These are phyloP conservation scores for Ascochyta lentis DNA, from an alignment of 2,329 filamentous ascomycete species.

Conservation along the genomic window DNA sequence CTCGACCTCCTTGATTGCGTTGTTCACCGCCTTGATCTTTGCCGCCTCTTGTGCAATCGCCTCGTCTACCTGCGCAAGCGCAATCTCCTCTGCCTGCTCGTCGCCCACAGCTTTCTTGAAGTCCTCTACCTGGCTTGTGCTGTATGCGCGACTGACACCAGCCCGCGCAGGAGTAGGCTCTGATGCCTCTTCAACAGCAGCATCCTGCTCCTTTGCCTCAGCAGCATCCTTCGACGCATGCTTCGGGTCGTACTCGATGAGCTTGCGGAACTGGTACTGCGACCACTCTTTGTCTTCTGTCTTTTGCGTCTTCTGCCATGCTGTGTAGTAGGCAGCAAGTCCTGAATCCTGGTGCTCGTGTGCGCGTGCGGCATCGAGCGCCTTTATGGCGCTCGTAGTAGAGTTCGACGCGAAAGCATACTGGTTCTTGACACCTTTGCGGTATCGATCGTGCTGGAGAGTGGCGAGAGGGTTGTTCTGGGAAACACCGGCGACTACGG, in stretches of 20 bases:
- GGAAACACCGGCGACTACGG: constrained; percentile 86
- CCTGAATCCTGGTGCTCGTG: constrained; percentile 57
- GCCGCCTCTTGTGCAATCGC: constrained; percentile 81
- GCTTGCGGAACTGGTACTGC: constrained; percentile 86
- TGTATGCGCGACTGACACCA: constrained; percentile 58
- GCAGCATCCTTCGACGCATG: constrained; percentile 47
- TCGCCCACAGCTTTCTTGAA: constrained; percentile 62
- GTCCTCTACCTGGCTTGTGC: constrained; percentile 65
- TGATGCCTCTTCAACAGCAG: constrained; percentile 38
- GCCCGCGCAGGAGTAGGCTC: constrained; percentile 38
- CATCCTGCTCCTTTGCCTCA: constrained; percentile 46
- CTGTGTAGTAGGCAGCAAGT: constrained; percentile 89
- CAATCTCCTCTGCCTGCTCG: constrained; percentile 58
- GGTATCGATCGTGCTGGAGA: constrained; percentile 56
- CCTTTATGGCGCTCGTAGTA: constrained; percentile 48
- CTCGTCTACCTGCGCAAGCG: constrained; percentile 82
- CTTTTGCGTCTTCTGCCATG: constrained; percentile 79
- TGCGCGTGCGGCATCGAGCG: constrained; percentile 30
- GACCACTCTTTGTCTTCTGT: constrained; percentile 83
- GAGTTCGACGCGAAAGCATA: constrained; percentile 70
- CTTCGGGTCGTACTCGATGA: constrained; percentile 83
- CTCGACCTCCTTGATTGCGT: constrained; percentile 45
- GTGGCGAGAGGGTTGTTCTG: constrained; percentile 63
- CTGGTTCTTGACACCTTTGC: constrained; percentile 67
- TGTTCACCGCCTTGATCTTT: constrained; percentile 60